Percentiles rank a stretch among this genome's conserved stretches.
These are phyloP conservation scores for Ichthyophthirius multifiliis DNA, from an alignment of 169 alveolate genomes.

Conservation along the genomic window DNA sequence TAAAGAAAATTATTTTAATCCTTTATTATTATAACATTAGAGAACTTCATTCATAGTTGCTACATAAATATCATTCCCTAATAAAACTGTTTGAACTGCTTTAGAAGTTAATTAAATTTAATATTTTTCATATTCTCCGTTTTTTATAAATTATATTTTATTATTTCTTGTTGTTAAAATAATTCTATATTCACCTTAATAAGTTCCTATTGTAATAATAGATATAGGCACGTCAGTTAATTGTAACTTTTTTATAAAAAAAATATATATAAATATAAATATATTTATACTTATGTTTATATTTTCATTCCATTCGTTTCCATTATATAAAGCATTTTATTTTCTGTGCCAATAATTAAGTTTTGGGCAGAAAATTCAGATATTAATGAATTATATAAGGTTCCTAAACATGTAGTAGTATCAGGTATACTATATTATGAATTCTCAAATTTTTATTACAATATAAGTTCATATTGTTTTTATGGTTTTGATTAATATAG, in stretches of 20 bases:
- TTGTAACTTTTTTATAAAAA: not conserved
- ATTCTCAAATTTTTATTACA: not conserved
- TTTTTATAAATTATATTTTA: conserved; percentile 41
- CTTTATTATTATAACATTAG: conserved; percentile 4
- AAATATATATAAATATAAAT: not conserved
- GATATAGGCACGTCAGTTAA: conserved; percentile 43
- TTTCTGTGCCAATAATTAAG: conserved; percentile 52
- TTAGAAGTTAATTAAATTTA: conserved; percentile 50
- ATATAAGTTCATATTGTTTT: conserved; percentile 25
- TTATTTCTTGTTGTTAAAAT: conserved; percentile 66
- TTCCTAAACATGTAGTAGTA: not conserved
- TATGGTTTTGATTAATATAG: conserved; percentile 32
- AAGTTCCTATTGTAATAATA: conserved; percentile 38
- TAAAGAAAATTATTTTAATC: not conserved
- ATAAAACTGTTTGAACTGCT: conserved; percentile 47
- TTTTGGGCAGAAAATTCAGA: conserved; percentile 32
- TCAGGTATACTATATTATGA: not conserved
- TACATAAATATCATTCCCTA: conserved; percentile 49
- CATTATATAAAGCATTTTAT: conserved; percentile 35
- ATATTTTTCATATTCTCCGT: conserved; percentile 37
- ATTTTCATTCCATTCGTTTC: conserved; percentile 31
- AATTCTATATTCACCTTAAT: conserved; percentile 57
- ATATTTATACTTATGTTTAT: conserved; percentile 7
- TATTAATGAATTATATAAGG: conserved; percentile 26
- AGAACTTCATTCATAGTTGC: conserved; percentile 19